phyloP scores from a whole-genome alignment of 2,329 filamentous ascomycete genomes.

The Venturia aucupariae region DNA sequence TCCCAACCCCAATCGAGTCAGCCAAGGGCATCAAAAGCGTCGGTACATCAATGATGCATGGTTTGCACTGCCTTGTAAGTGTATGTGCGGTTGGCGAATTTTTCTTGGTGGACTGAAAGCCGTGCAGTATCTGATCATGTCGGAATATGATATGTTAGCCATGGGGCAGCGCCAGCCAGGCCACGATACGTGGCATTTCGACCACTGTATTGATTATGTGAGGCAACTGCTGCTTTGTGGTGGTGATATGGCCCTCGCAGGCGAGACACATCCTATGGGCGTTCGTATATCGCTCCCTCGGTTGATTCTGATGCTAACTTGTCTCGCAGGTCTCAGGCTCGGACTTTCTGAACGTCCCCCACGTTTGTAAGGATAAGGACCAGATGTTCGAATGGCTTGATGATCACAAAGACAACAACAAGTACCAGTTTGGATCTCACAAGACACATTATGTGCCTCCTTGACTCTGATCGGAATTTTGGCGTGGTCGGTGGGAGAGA shows the following conservation, averaged over 20 bases:
- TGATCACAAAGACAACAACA: slow-evolving; percentile 5
- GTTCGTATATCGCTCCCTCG: neutral
- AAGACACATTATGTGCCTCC: slow-evolving; percentile 13
- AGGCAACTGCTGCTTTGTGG: slow-evolving; percentile 13
- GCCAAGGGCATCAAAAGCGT: slow-evolving; percentile 8
- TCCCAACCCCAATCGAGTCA: slow-evolving; percentile 12
- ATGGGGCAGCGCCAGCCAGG: slow-evolving; percentile 7
- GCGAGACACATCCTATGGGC: slow-evolving; percentile 12
- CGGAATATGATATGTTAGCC: slow-evolving; percentile 12
- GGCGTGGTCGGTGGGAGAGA: neutral
- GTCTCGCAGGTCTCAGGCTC: neutral
- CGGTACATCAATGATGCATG: slow-evolving; percentile 15
- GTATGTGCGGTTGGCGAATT: neutral
- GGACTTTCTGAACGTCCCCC: slow-evolving; percentile 7
- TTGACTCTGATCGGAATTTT: neutral
- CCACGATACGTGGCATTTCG: slow-evolving; percentile 12
- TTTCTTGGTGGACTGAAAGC: neutral
- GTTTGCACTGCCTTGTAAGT: slow-evolving; percentile 14
- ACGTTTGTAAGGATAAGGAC: slow-evolving; percentile 13
- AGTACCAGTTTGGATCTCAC: slow-evolving; percentile 13
- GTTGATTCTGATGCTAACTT: neutral
- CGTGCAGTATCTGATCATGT: slow-evolving; percentile 13
- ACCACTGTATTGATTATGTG: slow-evolving; percentile 14
- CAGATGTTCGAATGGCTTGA: slow-evolving; percentile 12
- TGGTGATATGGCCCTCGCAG: slow-evolving; percentile 14